Evolutionary conservation across 345 rosid species (phyloP).

Genomic region (Salix dunnii): DNA sequence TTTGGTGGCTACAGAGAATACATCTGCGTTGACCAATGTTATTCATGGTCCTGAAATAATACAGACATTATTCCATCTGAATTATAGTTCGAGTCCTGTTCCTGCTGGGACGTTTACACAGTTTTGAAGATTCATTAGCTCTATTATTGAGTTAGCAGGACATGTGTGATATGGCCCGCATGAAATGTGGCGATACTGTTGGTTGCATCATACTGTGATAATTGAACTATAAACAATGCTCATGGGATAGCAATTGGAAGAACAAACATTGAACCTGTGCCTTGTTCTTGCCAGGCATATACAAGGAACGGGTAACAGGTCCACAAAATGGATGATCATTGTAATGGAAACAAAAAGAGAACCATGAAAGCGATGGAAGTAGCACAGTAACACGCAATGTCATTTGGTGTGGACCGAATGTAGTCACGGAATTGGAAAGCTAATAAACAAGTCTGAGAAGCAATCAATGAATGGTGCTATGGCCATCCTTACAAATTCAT

Average conservation of each 20-base stretch:
- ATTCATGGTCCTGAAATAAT: slow-evolving; percentile 1
- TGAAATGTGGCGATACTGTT: background rate
- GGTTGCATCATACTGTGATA: slow-evolving; percentile 1
- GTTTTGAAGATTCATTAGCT: background rate
- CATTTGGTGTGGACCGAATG: background rate
- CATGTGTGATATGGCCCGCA: slow-evolving; percentile 8
- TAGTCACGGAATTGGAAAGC: no score
- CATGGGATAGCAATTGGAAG: background rate
- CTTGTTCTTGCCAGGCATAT: slow-evolving; percentile 1
- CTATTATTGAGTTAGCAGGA: slow-evolving; percentile 14
- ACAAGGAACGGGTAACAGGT: background rate
- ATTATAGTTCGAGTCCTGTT: background rate
- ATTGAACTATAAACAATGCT: background rate
- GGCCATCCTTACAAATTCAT: background rate
- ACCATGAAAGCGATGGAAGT: background rate
- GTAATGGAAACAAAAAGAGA: background rate
- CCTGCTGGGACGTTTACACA: background rate
- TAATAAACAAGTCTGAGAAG: background rate
- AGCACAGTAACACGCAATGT: background rate
- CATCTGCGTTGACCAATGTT: background rate
- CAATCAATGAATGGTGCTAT: background rate
- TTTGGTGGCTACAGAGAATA: slow-evolving; percentile 17
- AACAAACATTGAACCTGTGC: background rate
- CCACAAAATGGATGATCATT: background rate
- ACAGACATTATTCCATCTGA: background rate